Conservation (phyloP, 257 asterid genomes). For the Lantana camara region DNA sequence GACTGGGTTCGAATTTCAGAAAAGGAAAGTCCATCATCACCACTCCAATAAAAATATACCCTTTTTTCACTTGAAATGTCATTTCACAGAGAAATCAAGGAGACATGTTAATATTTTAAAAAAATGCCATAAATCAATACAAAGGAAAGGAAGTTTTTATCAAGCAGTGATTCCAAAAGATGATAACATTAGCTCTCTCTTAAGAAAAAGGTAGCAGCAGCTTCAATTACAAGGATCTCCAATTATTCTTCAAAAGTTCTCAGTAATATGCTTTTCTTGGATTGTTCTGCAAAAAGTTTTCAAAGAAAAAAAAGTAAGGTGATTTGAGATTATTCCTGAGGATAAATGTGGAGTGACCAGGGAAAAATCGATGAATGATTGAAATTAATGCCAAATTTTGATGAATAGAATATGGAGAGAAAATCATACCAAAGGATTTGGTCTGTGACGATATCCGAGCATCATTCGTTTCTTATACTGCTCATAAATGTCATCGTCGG, state of each 20-base stretch:
- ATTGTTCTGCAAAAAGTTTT: constrained; percentile 53
- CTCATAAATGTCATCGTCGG: constrained; percentile 92
- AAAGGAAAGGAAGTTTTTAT: neutral
- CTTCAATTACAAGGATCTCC: constrained; percentile 21
- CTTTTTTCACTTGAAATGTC: too few relatives aligned
- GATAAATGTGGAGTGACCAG: neutral
- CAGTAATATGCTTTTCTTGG: constrained; percentile 81
- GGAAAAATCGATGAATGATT: neutral
- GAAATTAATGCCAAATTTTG: neutral
- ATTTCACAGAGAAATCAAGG: too few relatives aligned
- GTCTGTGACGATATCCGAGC: constrained; percentile 89
- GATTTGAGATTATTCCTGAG: constrained; percentile 4
- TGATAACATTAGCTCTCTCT: neutral
- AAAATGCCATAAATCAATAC: constrained; percentile 3
- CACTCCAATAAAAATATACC: too few relatives aligned
- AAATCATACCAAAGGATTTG: constrained; percentile 84
- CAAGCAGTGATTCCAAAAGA: constrained; percentile 13
- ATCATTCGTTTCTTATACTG: constrained; percentile 97
- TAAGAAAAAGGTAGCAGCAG: constrained; percentile 16
- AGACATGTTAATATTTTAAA: too few relatives aligned
- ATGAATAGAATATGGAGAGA: neutral
- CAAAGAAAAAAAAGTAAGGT: neutral
- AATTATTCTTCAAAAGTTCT: constrained; percentile 17
- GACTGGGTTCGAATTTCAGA: too few relatives aligned
- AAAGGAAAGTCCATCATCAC: too few relatives aligned